Evolutionary conservation across 2,329 filamentous ascomycete species (phyloP).

Genomic region (Diaporthe sp.): DNA sequence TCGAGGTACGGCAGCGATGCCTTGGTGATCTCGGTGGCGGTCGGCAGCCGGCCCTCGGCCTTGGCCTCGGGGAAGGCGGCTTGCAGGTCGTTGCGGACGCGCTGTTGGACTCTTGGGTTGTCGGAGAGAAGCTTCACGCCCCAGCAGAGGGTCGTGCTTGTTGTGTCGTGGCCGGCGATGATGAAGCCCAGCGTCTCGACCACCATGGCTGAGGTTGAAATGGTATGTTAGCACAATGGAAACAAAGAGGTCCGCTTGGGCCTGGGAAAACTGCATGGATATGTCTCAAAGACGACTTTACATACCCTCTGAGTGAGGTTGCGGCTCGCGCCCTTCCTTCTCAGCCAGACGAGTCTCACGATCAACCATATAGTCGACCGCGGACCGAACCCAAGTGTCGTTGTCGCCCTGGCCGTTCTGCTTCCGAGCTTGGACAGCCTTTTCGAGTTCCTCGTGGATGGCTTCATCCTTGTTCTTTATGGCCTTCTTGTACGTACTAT

Average conservation of each 20-base stretch:
- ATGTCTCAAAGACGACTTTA: neutral
- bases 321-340: constrained; percentile 31
- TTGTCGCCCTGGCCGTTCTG: neutral
- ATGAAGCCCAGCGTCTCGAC: constrained; percentile 56
- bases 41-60: constrained; percentile 47
- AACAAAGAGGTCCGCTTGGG: neutral
- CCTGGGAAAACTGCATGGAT: no score
- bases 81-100: constrained; percentile 55
- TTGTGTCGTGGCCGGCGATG: constrained; percentile 59
- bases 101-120: constrained; percentile 53
- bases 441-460: constrained; percentile 20
- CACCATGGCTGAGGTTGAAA: constrained; percentile 1
- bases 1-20: constrained; percentile 59
- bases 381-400: constrained; percentile 36
- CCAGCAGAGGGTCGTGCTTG: constrained; percentile 57
- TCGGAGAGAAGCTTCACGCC: constrained; percentile 56
- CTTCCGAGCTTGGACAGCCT: constrained; percentile 13
- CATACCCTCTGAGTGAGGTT: constrained; percentile 26
- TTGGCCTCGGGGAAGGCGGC: constrained; percentile 52
- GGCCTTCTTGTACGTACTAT: neutral
- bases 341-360: constrained; percentile 26
- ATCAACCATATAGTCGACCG: constrained; percentile 30
- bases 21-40: constrained; percentile 45
- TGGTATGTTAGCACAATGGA: neutral
- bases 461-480: neutral